A percentile compares a stretch with the other conserved stretches of the same genome.
Conservation (phyloP, 1,284 basidiomycete genomes). For the Phylloporus sp. region DNA sequence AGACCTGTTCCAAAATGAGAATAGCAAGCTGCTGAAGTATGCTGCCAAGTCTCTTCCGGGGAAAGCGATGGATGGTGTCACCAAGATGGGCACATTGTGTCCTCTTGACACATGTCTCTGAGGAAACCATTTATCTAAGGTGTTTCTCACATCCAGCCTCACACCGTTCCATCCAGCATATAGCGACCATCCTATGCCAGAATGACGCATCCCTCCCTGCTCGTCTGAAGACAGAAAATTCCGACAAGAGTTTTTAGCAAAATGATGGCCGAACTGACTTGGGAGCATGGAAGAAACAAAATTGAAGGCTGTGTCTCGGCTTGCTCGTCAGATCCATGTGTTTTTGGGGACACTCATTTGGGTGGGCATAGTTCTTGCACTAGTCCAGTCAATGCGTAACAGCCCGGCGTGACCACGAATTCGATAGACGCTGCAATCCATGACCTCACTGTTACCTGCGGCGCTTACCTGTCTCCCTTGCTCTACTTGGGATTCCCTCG, state of each 20-base stretch:
- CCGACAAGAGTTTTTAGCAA: constrained; percentile 28
- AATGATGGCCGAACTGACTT: constrained; percentile 48
- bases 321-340: constrained; percentile 57
- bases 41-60: no score
- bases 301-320: no score
- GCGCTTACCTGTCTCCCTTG: constrained; percentile 90
- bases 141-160: constrained; percentile 61
- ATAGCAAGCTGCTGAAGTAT: no score
- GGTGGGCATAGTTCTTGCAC: constrained; percentile 43
- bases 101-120: no score
- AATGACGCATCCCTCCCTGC: no score
- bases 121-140: no score
- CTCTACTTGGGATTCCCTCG: constrained; percentile 81
- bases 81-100: no score
- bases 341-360: constrained; percentile 60
- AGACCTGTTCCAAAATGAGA: no score
- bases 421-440: constrained; percentile 75
- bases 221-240: no score
- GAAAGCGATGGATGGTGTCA: no score
- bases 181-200: constrained; percentile 60
- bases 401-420: constrained; percentile 80
- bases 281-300: constrained; percentile 61
- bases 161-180: constrained; percentile 64
- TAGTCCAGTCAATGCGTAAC: background rate
- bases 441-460: constrained; percentile 63